Percentiles rank a stretch among this genome's conserved stretches.
These are phyloP conservation scores for Tolypocladium amazonense DNA, from an alignment of 2,329 filamentous ascomycete genomes.

Conservation along the genomic window DNA sequence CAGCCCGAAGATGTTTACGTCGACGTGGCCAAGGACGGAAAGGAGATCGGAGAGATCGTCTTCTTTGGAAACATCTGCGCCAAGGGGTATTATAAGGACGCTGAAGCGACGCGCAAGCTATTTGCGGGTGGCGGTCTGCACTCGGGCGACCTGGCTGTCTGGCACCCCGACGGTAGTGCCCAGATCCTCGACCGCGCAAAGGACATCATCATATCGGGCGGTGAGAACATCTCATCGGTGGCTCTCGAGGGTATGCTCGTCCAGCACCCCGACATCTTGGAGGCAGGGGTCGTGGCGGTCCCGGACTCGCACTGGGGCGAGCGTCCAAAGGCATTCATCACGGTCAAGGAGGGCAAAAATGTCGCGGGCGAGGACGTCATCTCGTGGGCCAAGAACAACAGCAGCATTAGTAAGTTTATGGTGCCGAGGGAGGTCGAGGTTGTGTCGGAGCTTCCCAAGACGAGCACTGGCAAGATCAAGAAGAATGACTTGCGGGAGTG, in stretches of 20 bases:
- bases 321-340: slow-evolving; percentile 88
- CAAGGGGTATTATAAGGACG: slow-evolving; percentile 85
- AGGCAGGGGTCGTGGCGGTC: slow-evolving; percentile 84
- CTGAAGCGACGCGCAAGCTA: slow-evolving; percentile 73
- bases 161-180: slow-evolving; percentile 81
- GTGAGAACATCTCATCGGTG: slow-evolving; percentile 93
- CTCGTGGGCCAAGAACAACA: slow-evolving; percentile 72
- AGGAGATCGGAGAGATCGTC: slow-evolving; percentile 51
- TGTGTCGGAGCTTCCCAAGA: slow-evolving; percentile 86
- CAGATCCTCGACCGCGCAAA: slow-evolving; percentile 92
- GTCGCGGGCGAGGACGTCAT: slow-evolving; percentile 54
- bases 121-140: slow-evolving; percentile 82
- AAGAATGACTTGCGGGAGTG: slow-evolving; percentile 89
- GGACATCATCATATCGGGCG: slow-evolving; percentile 96
- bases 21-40: slow-evolving; percentile 37
- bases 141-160: slow-evolving; percentile 86
- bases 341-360: slow-evolving; percentile 55
- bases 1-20: slow-evolving; percentile 47
- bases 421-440: slow-evolving; percentile 63
- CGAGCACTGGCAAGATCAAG: slow-evolving; percentile 90
- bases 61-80: slow-evolving; percentile 88
- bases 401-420: slow-evolving; percentile 86
- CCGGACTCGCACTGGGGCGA: slow-evolving; percentile 90
- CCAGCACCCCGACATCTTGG: slow-evolving; percentile 79
- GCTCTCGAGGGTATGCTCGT: slow-evolving; percentile 84